Conservation (phyloP, 2,329 filamentous ascomycete species). For the Penicillium sp. region DNA sequence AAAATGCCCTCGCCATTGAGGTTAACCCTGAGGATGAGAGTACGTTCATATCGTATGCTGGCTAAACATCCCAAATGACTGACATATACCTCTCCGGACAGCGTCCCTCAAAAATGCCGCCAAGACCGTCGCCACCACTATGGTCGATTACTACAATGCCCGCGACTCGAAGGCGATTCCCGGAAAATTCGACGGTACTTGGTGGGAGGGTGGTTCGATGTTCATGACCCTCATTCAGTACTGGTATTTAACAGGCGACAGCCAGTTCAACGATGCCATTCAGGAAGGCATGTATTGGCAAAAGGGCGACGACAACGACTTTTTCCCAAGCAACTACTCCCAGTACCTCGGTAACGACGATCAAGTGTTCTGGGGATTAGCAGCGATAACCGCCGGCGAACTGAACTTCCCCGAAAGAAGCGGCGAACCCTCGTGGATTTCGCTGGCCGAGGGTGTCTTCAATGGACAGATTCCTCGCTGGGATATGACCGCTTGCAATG, state of each 20-base stretch:
- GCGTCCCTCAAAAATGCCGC: constrained; percentile 36
- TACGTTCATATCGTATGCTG: not conserved
- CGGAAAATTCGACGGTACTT: constrained; percentile 58
- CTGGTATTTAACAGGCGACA: constrained; percentile 57
- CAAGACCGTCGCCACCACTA: constrained; percentile 36
- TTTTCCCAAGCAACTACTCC: constrained; percentile 25
- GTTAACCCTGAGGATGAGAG: constrained; percentile 5
- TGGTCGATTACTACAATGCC: constrained; percentile 45
- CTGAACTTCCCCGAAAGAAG: constrained; percentile 53
- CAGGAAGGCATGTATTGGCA: constrained; percentile 31
- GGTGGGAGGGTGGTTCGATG: constrained; percentile 62
- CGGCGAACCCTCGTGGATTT: constrained; percentile 27
- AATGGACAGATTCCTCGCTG: constrained; percentile 59
- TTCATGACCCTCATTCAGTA: constrained; percentile 62
- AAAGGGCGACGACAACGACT: constrained; percentile 23
- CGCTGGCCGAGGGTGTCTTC: constrained; percentile 60
- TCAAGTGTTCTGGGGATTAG: constrained; percentile 59
- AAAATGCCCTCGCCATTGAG: not conserved
- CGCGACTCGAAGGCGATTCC: constrained; percentile 42
- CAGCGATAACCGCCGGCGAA: constrained; percentile 57
- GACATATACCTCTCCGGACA: constrained; percentile 1
- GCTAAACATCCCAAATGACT: not conserved
- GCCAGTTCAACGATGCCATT: constrained; percentile 51
- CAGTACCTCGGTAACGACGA: constrained; percentile 49
- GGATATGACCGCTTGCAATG: constrained; percentile 56